Base-by-base conservation (phyloP, 495 filamentous ascomycete genomes). In the Ramalina peruviana region DNA sequence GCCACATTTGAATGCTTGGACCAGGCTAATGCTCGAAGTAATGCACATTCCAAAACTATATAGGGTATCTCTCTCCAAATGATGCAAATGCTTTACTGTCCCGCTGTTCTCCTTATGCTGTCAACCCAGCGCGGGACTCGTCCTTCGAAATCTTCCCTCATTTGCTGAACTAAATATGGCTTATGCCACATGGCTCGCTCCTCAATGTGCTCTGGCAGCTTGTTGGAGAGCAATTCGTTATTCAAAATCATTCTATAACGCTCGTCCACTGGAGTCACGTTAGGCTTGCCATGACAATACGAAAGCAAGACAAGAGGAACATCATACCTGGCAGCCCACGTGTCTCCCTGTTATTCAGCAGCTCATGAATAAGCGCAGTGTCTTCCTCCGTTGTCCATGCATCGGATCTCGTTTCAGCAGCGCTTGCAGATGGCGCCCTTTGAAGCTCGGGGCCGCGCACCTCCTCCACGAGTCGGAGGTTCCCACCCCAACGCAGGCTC, bases 181-280 rank as follows among this genome's bases (percentile, higher is more conserved):
- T 49, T 57, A 30, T 46, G 50, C 16, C 52, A 39, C 40, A 57
- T 21, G 1, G 57, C 54, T 41, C 45, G 19, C 27, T 57, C 33
- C 38, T 48, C n/a, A 33, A 60, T 52, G 43, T 54, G 57, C 25
- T 57, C 52, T 13, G 54, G 54, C 0, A 60, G 57, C 52, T 60
- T 60, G 16, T 57, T 57, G 41, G 57, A 51, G 3, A 60, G 27
- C 1, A 40, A 17, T 1, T 48, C 51, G 7, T 40, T 21, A 43
- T 52, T 57, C 19, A 60, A 49, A 9, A 57, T 52, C 36, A 27
- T 39, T 23, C 49, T 21, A 36, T 54, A 60, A 1, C 54, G 51
- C 5, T 57, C 45, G n/a, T 50, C 33, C 19, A 52, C 57, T 60
- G 16, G 30, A 6, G 17, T 12, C 4, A 12, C 20, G 23, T 50